phyloP scores from a whole-genome alignment of 345 rosid genomes.

The Aurinia saxatilis region DNA sequence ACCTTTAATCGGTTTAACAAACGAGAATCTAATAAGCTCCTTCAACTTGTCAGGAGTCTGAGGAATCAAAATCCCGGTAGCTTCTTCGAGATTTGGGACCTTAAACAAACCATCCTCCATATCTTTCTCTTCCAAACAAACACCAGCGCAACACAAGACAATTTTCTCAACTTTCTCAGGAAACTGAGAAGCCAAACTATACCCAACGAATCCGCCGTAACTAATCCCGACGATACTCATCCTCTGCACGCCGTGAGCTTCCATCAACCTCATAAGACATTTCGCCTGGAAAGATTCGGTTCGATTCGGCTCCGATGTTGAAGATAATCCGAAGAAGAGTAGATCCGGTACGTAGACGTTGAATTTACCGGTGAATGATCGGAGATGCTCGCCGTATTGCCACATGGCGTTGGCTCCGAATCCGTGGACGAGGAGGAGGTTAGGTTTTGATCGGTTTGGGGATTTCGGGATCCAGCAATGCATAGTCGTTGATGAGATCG shows the following conservation, averaged over 20 bases:
- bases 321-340: slow-evolving; percentile 56
- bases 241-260: slow-evolving; percentile 36
- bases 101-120: slow-evolving; percentile 53
- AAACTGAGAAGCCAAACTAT: slow-evolving; percentile 57
- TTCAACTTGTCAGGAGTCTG: slow-evolving; percentile 60
- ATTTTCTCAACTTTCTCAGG: slow-evolving; percentile 49
- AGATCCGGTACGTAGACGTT: slow-evolving; percentile 76
- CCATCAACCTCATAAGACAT: slow-evolving; percentile 51
- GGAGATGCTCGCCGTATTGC: slow-evolving; percentile 60
- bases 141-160: slow-evolving; percentile 68
- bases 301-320: slow-evolving; percentile 41
- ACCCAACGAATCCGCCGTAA: slow-evolving; percentile 77
- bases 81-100: slow-evolving; percentile 60
- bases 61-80: slow-evolving; percentile 52
- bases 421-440: slow-evolving; percentile 62
- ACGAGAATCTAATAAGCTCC: slow-evolving; percentile 52
- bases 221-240: slow-evolving; percentile 65
- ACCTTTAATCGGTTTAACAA: slow-evolving; percentile 41
- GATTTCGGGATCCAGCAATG: slow-evolving; percentile 66
- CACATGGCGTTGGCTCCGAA: slow-evolving; percentile 83
- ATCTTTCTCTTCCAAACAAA: slow-evolving; percentile 71
- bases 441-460: slow-evolving; percentile 33
- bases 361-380: slow-evolving; percentile 45
- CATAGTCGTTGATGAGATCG: slow-evolving; percentile 38
- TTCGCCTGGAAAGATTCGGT: slow-evolving; percentile 58